A percentile compares a stretch with the other conserved stretches of the same genome.
Conservation (phyloP, 805 yeast species). For the Metschnikowia bowlesiae region DNA sequence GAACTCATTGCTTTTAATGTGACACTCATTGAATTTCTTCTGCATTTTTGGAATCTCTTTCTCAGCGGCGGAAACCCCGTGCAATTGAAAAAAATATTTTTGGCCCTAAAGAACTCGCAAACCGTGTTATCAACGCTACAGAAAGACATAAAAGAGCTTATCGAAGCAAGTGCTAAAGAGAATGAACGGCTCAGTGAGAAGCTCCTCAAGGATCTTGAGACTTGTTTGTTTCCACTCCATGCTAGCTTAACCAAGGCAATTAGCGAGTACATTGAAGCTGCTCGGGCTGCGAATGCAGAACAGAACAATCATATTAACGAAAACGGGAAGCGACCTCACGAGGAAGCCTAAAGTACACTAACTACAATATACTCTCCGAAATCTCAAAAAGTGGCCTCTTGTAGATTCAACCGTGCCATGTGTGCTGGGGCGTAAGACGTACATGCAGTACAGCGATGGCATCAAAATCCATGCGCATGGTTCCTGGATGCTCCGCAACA, state of each 20-base stretch:
- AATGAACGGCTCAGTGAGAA: constrained; percentile 33
- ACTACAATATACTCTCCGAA: neutral
- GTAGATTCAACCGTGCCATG: neutral
- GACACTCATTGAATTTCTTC: constrained; percentile 39
- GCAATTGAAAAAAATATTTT: constrained; percentile 35
- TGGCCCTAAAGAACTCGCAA: constrained; percentile 34
- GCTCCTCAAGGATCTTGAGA: constrained; percentile 28
- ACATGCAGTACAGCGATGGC: constrained; percentile 12
- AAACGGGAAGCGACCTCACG: constrained; percentile 32
- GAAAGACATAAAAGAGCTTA: constrained; percentile 16
- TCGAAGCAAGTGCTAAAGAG: constrained; percentile 16
- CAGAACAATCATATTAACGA: constrained; percentile 24
- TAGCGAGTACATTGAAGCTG: constrained; percentile 32
- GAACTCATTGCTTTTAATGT: constrained; percentile 36
- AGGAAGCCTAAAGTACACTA: neutral
- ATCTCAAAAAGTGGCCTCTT: neutral
- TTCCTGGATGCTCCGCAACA: neutral
- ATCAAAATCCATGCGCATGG: constrained; percentile 6
- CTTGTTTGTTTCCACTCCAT: constrained; percentile 30
- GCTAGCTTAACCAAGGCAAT: constrained; percentile 32
- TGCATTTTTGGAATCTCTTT: constrained; percentile 41
- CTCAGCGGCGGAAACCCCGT: constrained; percentile 33
- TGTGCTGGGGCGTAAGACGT: neutral
- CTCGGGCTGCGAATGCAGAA: constrained; percentile 16
- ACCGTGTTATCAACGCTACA: constrained; percentile 25